Base-by-base conservation (phyloP, 768 basidiomycete genomes). In the Daedaleopsis sinensis region DNA sequence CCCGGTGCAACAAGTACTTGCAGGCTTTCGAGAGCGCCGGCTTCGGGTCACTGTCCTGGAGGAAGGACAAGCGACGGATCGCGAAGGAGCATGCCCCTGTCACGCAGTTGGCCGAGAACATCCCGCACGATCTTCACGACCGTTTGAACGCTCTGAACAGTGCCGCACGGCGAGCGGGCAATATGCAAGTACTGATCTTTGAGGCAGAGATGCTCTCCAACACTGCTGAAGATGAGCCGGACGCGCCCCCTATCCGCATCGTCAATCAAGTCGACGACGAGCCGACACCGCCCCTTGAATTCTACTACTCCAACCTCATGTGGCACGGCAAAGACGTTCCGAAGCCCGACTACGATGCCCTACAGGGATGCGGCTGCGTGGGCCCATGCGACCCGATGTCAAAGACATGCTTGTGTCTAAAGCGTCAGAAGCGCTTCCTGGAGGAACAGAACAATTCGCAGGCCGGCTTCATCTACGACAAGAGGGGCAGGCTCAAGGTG, bases 281-380 rank as follows among this genome's bases (percentile, higher is more conserved):
- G 62, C 78, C 84, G 11, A 83, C 87, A 21, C 94, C 94, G 0
- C 83, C 83, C 24, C 93, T 90, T 84, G 94, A 96, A 67, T 97
- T 95, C 67, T 79, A 88, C 62, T 96, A 96, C 71, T 87, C 90
- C 12, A 95, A 96, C 71, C 75, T 84, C 55, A 85, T 94, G 79
- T 90, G 90, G 81, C 86, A 87, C 61, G 84, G 83, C 1, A 80
- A 86, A 13, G 84, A 78, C 5, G 89, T 95, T 2, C 86, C 88
- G 0, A 80, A 80, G 12, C 89, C 92, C 1, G 86, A 90, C 63
- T 68, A 82, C 19, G 73, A 76, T 37, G 77, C 77, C 24, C 73
- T 94, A 48, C 68, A 79, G 27, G 84, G 93, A 2, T 97, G 94
- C 65, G 82, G 79, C 57, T 97, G 94, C 69, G 73, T 82, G 16